Conservation (phyloP, 768 basidiomycete species). For the Daedaleopsis sinensis region DNA sequence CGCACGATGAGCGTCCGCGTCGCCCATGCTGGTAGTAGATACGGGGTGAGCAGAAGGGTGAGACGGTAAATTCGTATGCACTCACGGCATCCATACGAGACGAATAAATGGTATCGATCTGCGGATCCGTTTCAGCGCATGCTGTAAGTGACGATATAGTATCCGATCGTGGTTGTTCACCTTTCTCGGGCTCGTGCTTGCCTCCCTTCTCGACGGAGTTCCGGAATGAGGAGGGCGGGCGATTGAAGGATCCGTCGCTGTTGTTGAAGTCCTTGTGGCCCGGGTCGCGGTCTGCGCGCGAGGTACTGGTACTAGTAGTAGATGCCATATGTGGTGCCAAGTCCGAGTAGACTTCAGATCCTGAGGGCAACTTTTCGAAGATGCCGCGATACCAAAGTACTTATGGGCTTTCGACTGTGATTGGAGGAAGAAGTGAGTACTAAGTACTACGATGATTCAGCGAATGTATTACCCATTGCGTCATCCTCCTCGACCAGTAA, state of each 20-base stretch:
- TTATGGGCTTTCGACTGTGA: no score
- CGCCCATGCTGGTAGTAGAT: slow-evolving; percentile 75
- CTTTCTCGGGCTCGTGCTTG: slow-evolving; percentile 74
- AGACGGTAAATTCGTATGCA: neutral
- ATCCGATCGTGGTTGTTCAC: slow-evolving; percentile 40
- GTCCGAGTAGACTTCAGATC: no score
- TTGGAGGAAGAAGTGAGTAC: no score
- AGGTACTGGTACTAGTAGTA: neutral
- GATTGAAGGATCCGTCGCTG: slow-evolving; percentile 68
- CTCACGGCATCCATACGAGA: slow-evolving; percentile 85
- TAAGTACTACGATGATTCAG: no score
- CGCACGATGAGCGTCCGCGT: slow-evolving; percentile 87
- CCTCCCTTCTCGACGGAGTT: slow-evolving; percentile 58
- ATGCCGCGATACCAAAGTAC: no score
- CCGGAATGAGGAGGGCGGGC: slow-evolving; percentile 56
- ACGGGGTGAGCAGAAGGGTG: slow-evolving; percentile 3
- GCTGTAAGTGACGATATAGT: neutral
- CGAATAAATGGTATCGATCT: slow-evolving; percentile 93
- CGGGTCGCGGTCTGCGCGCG: neutral
- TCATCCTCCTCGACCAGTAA: no score
- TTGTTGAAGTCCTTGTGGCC: slow-evolving; percentile 31
- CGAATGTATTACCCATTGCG: no score
- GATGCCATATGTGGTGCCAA: no score
- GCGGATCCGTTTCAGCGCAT: neutral
- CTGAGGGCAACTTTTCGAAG: no score